Conservation (phyloP, 208 protist species). For the Trypanosoma melophagium region DNA sequence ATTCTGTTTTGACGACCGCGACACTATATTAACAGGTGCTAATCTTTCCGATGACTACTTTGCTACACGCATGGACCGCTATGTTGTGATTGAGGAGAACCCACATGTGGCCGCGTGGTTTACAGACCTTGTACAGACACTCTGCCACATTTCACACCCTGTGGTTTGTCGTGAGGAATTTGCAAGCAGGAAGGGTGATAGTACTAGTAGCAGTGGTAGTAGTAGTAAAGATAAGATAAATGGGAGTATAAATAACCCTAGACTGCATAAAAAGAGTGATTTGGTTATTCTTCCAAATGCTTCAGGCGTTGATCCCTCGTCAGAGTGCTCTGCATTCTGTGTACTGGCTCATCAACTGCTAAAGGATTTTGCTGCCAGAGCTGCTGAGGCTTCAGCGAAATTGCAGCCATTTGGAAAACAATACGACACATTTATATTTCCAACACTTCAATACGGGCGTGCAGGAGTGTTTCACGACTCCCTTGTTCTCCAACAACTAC, state of each 20-base stretch:
- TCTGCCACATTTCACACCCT: conserved; percentile 46
- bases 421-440: conserved; percentile 75
- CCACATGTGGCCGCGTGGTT: conserved; percentile 69
- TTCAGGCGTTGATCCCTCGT: conserved; percentile 44
- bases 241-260: conserved; percentile 26
- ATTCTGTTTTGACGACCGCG: conserved; percentile 85
- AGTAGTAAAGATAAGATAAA: neutral
- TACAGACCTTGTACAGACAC: conserved; percentile 37
- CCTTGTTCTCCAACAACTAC: conserved; percentile 45
- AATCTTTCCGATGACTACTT: conserved; percentile 96
- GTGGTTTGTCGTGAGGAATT: conserved; percentile 44
- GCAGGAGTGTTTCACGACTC: conserved; percentile 70
- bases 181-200: neutral
- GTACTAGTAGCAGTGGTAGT: neutral
- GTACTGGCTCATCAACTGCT: conserved; percentile 25
- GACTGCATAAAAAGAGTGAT: conserved; percentile 51
- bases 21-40: conserved; percentile 91
- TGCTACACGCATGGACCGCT: conserved; percentile 92
- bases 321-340: conserved; percentile 38
- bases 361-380: conserved; percentile 37
- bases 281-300: conserved; percentile 66
- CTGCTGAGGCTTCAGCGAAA: conserved; percentile 15
- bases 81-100: conserved; percentile 74
- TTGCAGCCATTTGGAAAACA: conserved; percentile 11
- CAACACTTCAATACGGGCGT: conserved; percentile 72